Conservation (phyloP, 2,329 filamentous ascomycete genomes). For the Teratosphaeria nubilosa region DNA sequence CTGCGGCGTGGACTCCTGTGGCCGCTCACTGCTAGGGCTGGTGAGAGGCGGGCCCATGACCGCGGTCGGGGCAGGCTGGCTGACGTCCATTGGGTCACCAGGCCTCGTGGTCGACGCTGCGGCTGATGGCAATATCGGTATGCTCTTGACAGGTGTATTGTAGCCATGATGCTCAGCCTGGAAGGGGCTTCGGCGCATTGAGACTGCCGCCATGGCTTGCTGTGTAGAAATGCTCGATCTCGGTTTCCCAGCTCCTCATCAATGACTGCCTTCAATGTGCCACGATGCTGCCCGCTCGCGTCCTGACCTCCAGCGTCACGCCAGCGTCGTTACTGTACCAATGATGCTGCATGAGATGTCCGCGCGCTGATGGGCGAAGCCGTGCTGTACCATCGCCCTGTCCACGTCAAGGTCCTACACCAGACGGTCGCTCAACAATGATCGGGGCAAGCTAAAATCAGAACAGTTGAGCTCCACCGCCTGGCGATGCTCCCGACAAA, state of each 20-base stretch:
- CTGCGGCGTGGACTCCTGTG: conserved; percentile 2
- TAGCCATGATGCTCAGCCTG: conserved; percentile 15
- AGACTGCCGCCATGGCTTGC: conserved; percentile 32
- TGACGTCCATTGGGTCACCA: conserved; percentile 22
- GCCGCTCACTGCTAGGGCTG: conserved; percentile 7
- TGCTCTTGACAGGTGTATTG: conserved; percentile 13
- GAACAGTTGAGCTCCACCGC: not conserved
- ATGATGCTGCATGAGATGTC: not conserved
- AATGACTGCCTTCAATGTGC: not conserved
- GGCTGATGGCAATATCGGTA: conserved; percentile 23
- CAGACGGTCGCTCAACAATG: not conserved
- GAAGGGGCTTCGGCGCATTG: conserved; percentile 26
- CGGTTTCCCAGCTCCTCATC: not conserved
- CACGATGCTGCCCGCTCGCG: not conserved
- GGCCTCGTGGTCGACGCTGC: conserved; percentile 7
- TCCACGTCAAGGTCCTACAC: not conserved
- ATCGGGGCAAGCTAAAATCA: not conserved
- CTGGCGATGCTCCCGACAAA: not conserved
- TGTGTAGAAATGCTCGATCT: not conserved
- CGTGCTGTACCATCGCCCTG: not conserved
- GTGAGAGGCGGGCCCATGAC: conserved; percentile 20
- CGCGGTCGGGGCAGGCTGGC: conserved; percentile 11
- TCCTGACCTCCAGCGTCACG: not conserved
- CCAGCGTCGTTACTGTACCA: not conserved
- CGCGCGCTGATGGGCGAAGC: not conserved